phyloP scores from a whole-genome alignment of 116 monocot genomes.

The Dioscorea cayenensis region DNA sequence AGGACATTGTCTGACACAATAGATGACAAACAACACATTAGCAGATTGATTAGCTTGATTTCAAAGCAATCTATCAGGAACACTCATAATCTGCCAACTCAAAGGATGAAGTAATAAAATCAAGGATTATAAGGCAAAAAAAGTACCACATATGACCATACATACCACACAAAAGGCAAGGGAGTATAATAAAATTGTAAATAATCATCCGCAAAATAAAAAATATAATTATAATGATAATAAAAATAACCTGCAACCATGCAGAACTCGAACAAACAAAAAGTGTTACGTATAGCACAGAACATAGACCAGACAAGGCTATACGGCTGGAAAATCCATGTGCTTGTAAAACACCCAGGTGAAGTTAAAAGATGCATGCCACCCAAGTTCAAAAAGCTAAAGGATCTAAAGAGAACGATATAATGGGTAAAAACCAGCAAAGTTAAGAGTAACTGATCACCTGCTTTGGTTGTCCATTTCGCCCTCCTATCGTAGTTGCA shows the following conservation, averaged over 20 bases:
- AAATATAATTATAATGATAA: not conserved
- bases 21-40: not conserved
- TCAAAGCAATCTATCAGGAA: not conserved
- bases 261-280: not conserved
- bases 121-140: not conserved
- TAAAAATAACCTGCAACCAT: not conserved
- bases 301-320: not conserved
- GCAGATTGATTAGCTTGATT: not conserved
- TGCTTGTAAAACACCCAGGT: not conserved
- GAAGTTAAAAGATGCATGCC: not conserved
- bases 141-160: not conserved
- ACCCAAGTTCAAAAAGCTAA: not conserved
- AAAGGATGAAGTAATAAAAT: not conserved
- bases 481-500: constrained; percentile 54
- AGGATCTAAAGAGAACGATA: not conserved
- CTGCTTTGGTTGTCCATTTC: constrained; percentile 68
- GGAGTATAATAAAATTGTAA: too few species aligned
- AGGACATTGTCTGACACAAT: constrained; percentile 56
- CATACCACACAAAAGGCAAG: too few species aligned
- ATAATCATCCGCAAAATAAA: not conserved
- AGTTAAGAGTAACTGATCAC: constrained; percentile 20
- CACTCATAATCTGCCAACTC: not conserved
- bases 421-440: not conserved
- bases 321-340: not conserved
- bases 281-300: not conserved